Evolutionary conservation across 805 yeast species (phyloP).

Genomic region (Ogataea zsoltii): DNA sequence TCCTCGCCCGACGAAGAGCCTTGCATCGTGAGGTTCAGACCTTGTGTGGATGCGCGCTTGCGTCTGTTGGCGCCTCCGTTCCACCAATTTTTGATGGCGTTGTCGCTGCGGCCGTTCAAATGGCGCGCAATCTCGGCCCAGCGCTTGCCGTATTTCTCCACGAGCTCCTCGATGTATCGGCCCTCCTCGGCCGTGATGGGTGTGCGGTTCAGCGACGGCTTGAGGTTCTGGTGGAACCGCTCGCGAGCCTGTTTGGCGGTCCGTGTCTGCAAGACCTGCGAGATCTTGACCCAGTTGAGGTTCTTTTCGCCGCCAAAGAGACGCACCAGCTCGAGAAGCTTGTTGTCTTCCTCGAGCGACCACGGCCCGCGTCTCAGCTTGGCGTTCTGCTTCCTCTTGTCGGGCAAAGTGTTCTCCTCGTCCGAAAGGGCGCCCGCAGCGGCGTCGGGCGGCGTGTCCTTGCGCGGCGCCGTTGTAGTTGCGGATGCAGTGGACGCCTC

Average conservation of each 20-base stretch:
- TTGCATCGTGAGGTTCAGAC: constrained; percentile 12
- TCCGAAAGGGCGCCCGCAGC: constrained; percentile 5
- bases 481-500: not conserved
- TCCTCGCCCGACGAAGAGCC: constrained; percentile 24
- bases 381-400: constrained; percentile 7
- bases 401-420: constrained; percentile 2
- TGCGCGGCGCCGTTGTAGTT: too few relatives aligned
- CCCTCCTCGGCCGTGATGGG: constrained; percentile 90
- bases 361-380: constrained; percentile 74
- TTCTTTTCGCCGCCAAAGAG: constrained; percentile 65
- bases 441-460: too few relatives aligned
- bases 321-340: constrained; percentile 66
- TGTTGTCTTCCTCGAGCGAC: constrained; percentile 82
- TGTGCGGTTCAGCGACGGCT: constrained; percentile 76
- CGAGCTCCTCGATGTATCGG: constrained; percentile 73
- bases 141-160: constrained; percentile 75
- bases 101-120: constrained; percentile 83
- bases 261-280: constrained; percentile 69
- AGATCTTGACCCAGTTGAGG: constrained; percentile 80
- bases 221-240: constrained; percentile 86
- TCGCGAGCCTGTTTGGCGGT: constrained; percentile 93
- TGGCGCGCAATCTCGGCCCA: constrained; percentile 96
- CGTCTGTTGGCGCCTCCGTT: constrained; percentile 89
- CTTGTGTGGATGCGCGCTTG: constrained; percentile 49
- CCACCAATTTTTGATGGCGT: constrained; percentile 96